These are phyloP conservation scores for Plasmopara muralis DNA, from an alignment of 352 stramenopile species.

Conservation along the genomic window DNA sequence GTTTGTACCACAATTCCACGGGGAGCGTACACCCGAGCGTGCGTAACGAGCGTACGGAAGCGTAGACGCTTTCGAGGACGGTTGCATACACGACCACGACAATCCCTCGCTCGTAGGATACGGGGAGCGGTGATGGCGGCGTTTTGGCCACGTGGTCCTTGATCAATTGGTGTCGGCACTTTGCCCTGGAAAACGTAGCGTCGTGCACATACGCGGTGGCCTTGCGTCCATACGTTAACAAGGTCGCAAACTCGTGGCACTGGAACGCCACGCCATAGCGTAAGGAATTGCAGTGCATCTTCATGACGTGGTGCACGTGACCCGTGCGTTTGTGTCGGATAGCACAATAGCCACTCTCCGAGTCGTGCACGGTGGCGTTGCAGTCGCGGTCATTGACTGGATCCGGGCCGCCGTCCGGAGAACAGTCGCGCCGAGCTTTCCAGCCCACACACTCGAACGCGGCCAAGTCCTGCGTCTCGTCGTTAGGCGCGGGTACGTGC, in stretches of 20 bases:
- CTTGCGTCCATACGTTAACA: slow-evolving; percentile 33
- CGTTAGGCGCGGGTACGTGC: neutral
- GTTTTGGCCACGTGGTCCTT: slow-evolving; percentile 23
- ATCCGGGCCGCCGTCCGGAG: slow-evolving; percentile 29
- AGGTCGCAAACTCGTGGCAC: slow-evolving; percentile 37
- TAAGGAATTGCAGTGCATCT: slow-evolving; percentile 63
- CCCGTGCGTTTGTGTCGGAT: slow-evolving; percentile 30
- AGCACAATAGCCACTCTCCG: slow-evolving; percentile 44
- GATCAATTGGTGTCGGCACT: slow-evolving; percentile 21
- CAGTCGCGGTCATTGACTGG: slow-evolving; percentile 31
- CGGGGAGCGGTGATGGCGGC: too few relatives aligned
- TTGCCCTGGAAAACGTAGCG: slow-evolving; percentile 25
- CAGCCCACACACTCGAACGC: slow-evolving; percentile 53
- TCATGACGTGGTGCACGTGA: slow-evolving; percentile 33
- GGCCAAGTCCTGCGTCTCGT: slow-evolving; percentile 11
- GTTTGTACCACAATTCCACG: slow-evolving; percentile 66
- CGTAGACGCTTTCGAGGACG: slow-evolving; percentile 46
- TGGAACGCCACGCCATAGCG: slow-evolving; percentile 29
- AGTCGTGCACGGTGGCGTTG: slow-evolving; percentile 27
- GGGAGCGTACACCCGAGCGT: slow-evolving; percentile 39
- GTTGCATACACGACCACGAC: slow-evolving; percentile 49
- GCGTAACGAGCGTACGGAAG: slow-evolving; percentile 35
- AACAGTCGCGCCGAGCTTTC: slow-evolving; percentile 36
- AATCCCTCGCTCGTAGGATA: slow-evolving; percentile 31
- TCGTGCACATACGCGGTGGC: slow-evolving; percentile 44